phyloP scores from a whole-genome alignment of 108 stramenopile species.

The Aurantiochytrium sp. region DNA sequence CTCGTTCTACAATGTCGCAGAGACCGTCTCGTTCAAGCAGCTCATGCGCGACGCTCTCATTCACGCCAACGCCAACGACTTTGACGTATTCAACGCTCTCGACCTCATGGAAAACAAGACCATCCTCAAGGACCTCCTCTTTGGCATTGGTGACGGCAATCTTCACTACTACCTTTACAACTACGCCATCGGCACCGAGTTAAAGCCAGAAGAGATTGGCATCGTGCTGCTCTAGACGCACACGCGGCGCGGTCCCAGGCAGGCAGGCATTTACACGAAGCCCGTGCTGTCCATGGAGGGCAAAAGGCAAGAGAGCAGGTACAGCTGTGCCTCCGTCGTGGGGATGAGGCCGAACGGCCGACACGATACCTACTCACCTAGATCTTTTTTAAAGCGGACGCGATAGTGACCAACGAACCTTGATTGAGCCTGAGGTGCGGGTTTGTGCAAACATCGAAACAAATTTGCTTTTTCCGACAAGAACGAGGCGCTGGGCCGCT shows the following conservation, averaged over 20 bases:
- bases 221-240: conserved; percentile 79
- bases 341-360: no score
- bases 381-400: no score
- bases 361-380: no score
- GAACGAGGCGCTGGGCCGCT: no score
- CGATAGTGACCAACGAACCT: no score
- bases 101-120: conserved; percentile 92
- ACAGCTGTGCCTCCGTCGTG: no score
- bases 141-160: conserved; percentile 95
- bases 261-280: no score
- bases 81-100: conserved; percentile 97
- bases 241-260: neutral
- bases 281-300: no score
- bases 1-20: conserved; percentile 96
- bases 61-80: conserved; percentile 69
- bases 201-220: conserved; percentile 79
- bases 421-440: no score
- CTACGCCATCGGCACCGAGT: conserved; percentile 72
- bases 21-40: conserved; percentile 67
- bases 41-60: conserved; percentile 91
- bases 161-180: conserved; percentile 99
- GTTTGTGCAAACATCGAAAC: no score
- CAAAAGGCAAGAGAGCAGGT: no score
- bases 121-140: conserved; percentile 83
- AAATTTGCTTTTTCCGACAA: no score